These are phyloP conservation scores for Lasiodiplodia hormozganensis DNA, from an alignment of 2,329 filamentous ascomycete species.

Conservation along the genomic window DNA sequence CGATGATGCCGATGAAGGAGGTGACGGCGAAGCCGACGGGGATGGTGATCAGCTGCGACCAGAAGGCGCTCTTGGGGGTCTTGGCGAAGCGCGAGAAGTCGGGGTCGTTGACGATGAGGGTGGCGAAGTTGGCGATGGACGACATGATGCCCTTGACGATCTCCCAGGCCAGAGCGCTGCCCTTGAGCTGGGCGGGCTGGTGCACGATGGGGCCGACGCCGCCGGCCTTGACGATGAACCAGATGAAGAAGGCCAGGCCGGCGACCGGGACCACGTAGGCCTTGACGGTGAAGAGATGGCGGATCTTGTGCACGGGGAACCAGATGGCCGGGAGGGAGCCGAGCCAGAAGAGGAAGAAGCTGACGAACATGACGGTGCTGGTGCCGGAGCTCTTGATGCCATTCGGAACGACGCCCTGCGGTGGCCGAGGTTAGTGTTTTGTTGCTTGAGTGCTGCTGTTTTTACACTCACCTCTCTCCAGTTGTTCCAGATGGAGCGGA, in stretches of 20 bases:
- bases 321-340: slow-evolving; percentile 82
- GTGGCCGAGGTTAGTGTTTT: slow-evolving; percentile 27
- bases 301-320: slow-evolving; percentile 87
- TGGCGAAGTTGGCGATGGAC: slow-evolving; percentile 88
- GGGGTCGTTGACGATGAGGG: slow-evolving; percentile 79
- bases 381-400: slow-evolving; percentile 74
- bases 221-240: slow-evolving; percentile 81
- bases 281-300: slow-evolving; percentile 91
- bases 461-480: slow-evolving; percentile 57
- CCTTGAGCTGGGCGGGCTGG: slow-evolving; percentile 67
- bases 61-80: slow-evolving; percentile 77
- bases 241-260: slow-evolving; percentile 86
- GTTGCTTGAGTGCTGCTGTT: not conserved
- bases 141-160: slow-evolving; percentile 88
- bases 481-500: slow-evolving; percentile 79
- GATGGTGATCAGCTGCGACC: slow-evolving; percentile 73
- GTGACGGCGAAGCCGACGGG: slow-evolving; percentile 66
- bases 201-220: slow-evolving; percentile 84
- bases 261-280: slow-evolving; percentile 82
- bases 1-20: slow-evolving; percentile 73
- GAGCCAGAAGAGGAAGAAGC: slow-evolving; percentile 89
- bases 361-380: slow-evolving; percentile 75
- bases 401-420: slow-evolving; percentile 67
- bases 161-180: slow-evolving; percentile 77
- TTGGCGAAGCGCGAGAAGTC: slow-evolving; percentile 85